Conservation (phyloP, 805 yeast genomes). For the Lachancea quebecensis region DNA sequence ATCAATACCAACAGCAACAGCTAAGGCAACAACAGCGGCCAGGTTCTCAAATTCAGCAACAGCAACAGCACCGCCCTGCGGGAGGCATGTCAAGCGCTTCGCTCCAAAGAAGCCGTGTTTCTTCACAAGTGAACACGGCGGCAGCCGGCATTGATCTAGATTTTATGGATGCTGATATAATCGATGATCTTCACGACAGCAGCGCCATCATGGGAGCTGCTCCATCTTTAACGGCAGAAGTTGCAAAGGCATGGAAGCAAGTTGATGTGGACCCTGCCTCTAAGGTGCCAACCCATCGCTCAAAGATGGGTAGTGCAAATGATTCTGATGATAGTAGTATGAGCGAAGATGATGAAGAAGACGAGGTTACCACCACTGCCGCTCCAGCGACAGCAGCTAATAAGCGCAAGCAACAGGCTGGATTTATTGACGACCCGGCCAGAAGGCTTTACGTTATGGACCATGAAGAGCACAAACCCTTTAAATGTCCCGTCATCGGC, state of each 20-base stretch:
- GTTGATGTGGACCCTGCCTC: constrained; percentile 1
- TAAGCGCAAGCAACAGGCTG: constrained; percentile 33
- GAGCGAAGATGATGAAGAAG: constrained; percentile 23
- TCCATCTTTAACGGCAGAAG: constrained; percentile 1
- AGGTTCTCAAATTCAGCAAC: constrained; percentile 9
- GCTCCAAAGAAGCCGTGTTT: not conserved
- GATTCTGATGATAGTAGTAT: constrained; percentile 11
- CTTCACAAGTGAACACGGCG: constrained; percentile 7
- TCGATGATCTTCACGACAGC: constrained; percentile 10
- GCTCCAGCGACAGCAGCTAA: constrained; percentile 4
- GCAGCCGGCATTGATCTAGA: constrained; percentile 18
- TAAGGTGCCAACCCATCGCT: constrained; percentile 3
- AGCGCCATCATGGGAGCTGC: constrained; percentile 7
- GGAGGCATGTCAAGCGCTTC: not conserved
- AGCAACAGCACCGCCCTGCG: constrained; percentile 4
- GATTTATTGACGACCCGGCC: constrained; percentile 95
- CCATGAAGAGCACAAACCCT: constrained; percentile 87
- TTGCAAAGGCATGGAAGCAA: constrained; percentile 7
- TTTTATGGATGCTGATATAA: constrained; percentile 20
- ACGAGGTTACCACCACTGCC: constrained; percentile 8
- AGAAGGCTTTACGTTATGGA: constrained; percentile 89
- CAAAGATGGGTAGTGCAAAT: constrained; percentile 1
- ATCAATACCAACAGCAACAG: constrained; percentile 10
- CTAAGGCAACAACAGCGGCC: constrained; percentile 13
- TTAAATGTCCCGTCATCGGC: constrained; percentile 95